Evolutionary conservation across 2,329 filamentous ascomycete species (phyloP), one percentile per base, ranked within the genome.

Genomic region (Colletotrichum gloeosporioides): DNA sequence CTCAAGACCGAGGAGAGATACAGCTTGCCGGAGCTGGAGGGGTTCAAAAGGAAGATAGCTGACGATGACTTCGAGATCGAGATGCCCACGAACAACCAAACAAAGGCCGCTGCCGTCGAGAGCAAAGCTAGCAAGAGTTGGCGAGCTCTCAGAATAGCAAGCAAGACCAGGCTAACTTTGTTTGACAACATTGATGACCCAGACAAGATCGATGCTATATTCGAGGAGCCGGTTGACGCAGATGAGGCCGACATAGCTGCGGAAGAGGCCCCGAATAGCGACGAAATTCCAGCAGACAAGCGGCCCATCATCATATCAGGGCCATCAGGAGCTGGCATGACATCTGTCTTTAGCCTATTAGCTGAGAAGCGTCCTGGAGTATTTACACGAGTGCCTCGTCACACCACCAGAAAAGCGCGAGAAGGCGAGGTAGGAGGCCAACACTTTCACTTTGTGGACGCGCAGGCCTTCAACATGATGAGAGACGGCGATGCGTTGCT

Each of bases 181-280:
- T 97, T 99, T 83, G 96, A 99, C 84, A 95, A 94, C 84, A 94
- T 98, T 64, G 96, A 98, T 71, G 93, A 96, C 78, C 93, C 94
- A 55, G 94, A 94, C 82, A 95, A 95, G 77, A 89, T 93, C 36
- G 88, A 89, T 70, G 81, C 87, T 39, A 86, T 93, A 15, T 93
- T 93, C 75, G 84, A 90, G 69, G 88, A 91, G 44, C 81, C 79
- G 6, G 82, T 86, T 36, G 82, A 85, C 9, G 87, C 88, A 15
- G 80, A 80, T 8, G 79, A 79, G 4, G 83, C 80, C 3, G 86
- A 86, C 27, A 84, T 82, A 4, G 80, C 83, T 12, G 80, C 80
- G 10, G 80, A 83, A 8, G 85, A 85, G n/a, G 82, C 71, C 25
- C 73, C 72, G 55, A 77, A 79, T 32, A 75, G 67, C 7, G 77